Conservation (phyloP, 495 filamentous ascomycete species). For the Penicilliopsis zonata region DNA sequence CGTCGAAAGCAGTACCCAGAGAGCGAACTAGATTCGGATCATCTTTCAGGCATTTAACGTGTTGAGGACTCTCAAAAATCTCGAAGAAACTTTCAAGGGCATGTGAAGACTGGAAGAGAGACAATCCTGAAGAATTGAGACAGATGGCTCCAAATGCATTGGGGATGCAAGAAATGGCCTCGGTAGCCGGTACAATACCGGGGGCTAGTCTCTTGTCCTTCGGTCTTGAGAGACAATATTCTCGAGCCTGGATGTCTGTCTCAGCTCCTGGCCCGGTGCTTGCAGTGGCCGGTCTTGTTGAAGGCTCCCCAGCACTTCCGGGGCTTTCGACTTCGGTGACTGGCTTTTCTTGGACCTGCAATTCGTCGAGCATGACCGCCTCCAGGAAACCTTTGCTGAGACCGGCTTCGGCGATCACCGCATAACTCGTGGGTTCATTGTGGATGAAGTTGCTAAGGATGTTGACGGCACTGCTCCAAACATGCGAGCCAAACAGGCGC, state of each 20-base stretch:
- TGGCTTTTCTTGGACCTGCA: constrained; percentile 20
- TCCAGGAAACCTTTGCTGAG: constrained; percentile 74
- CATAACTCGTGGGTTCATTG: constrained; percentile 96
- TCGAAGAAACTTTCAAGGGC: constrained; percentile 82
- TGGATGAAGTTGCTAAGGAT: constrained; percentile 95
- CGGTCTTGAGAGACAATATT: constrained; percentile 23
- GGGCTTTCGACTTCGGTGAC: constrained; percentile 12
- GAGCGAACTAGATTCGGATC: constrained; percentile 44
- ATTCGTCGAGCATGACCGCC: constrained; percentile 50
- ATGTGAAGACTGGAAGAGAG: constrained; percentile 72
- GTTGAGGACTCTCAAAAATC: constrained; percentile 83
- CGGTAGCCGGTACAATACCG: constrained; percentile 71
- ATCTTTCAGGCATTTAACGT: constrained; percentile 67
- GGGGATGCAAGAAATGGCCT: constrained; percentile 78
- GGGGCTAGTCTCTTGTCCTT: constrained; percentile 40
- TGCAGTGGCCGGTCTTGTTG: constrained; percentile 7
- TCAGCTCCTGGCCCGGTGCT: constrained; percentile 7
- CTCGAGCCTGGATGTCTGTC: constrained; percentile 12
- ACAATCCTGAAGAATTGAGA: constrained; percentile 76
- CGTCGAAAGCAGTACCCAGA: constrained; percentile 80
- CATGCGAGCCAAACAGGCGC: constrained; percentile 68
- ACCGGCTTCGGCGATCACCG: constrained; percentile 87
- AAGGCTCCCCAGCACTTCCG: constrained; percentile 6
- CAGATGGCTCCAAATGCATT: constrained; percentile 88
- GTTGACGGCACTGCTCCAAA: constrained; percentile 86